Evolutionary conservation across 495 filamentous ascomycete species (phyloP).

Genomic region (Tirmania nivea): DNA sequence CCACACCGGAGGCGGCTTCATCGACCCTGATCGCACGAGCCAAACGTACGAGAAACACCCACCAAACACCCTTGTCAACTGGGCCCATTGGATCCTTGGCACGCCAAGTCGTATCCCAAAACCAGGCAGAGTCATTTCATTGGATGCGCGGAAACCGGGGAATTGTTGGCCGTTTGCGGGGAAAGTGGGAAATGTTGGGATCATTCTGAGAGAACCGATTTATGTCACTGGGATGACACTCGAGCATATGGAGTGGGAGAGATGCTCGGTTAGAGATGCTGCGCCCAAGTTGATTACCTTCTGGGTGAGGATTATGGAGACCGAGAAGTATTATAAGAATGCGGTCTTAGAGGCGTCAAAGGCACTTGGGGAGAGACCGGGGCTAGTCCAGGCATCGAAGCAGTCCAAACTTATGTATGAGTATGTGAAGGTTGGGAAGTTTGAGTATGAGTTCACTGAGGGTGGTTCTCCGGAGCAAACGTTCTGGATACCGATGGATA

Average conservation of each 20-base stretch:
- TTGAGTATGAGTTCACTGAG: constrained; percentile 11
- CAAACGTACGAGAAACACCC: neutral
- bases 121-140: neutral
- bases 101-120: neutral
- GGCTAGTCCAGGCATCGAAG: neutral
- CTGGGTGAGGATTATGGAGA: neutral
- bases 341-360: neutral
- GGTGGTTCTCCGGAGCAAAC: constrained; percentile 5
- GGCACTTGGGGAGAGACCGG: neutral
- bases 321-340: neutral
- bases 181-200: neutral
- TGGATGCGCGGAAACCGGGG: neutral
- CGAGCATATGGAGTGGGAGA: neutral
- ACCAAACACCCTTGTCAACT: neutral
- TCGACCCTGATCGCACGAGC: neutral
- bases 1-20: neutral
- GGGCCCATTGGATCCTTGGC: neutral
- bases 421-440: constrained; percentile 12
- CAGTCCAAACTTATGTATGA: constrained; percentile 1
- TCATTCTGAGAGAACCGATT: neutral
- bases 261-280: neutral
- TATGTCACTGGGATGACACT: neutral
- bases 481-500: constrained; percentile 8
- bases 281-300: neutral
- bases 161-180: neutral